Conservation (phyloP, 768 basidiomycete genomes). For the Asterophora parasitica region DNA sequence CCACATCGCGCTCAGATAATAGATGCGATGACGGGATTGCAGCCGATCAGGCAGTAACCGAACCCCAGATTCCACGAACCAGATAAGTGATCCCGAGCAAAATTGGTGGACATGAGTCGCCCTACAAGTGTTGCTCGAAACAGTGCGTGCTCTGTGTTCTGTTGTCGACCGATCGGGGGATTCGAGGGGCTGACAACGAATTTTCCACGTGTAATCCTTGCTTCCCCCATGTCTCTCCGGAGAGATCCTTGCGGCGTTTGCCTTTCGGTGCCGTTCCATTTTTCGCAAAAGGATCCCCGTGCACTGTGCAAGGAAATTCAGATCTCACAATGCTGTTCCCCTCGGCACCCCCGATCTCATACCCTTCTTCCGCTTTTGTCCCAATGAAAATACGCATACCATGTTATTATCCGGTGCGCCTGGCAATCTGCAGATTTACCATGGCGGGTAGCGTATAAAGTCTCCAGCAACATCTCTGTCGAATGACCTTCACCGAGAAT, state of each 20-base stretch:
- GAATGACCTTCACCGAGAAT: conserved; percentile 18
- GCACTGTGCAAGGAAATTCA: conserved; percentile 3
- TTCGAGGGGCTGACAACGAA: conserved; percentile 9
- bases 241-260: conserved; percentile 15
- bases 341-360: conserved; percentile 14
- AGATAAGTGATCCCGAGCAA: conserved; percentile 15
- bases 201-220: conserved; percentile 17
- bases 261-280: conserved; percentile 18
- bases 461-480: conserved; percentile 27
- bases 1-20: conserved; percentile 10
- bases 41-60: conserved; percentile 14
- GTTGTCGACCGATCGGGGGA: conserved; percentile 13
- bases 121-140: conserved; percentile 13
- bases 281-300: conserved; percentile 13
- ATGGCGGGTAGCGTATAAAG: conserved; percentile 23
- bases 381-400: conserved; percentile 9
- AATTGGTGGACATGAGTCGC: conserved; percentile 11
- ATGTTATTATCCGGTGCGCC: conserved; percentile 12
- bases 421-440: conserved; percentile 22
- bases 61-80: conserved; percentile 20
- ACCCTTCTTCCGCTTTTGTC: conserved; percentile 17
- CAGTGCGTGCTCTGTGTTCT: conserved; percentile 14
- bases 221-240: conserved; percentile 7
- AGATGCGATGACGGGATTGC: conserved; percentile 13
- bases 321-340: conserved; percentile 13